These are phyloP conservation scores for Calycina marina DNA, from an alignment of 2,329 filamentous ascomycete genomes.

Conservation along the genomic window DNA sequence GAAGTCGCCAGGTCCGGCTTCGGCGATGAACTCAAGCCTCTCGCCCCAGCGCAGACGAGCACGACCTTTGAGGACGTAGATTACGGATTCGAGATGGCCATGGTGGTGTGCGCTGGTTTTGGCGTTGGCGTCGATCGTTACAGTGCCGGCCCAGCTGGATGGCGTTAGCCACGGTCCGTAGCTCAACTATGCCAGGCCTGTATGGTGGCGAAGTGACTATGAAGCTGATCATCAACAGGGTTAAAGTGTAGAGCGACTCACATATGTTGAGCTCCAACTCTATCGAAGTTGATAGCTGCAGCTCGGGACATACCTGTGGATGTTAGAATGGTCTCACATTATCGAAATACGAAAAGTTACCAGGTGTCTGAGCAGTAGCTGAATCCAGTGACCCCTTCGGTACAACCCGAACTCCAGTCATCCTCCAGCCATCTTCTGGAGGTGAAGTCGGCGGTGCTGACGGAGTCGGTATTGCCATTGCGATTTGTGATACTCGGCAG, in stretches of 20 bases:
- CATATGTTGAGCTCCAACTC: slow-evolving; percentile 29
- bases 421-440: slow-evolving; percentile 23
- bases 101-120: slow-evolving; percentile 31
- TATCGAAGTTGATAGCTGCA: slow-evolving; percentile 29
- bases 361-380: slow-evolving; percentile 29
- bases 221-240: too few relatives aligned
- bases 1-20: slow-evolving; percentile 31
- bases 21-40: slow-evolving; percentile 29
- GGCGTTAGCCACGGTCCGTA: too few relatives aligned
- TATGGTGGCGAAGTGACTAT: too few relatives aligned
- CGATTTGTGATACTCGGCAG: too few relatives aligned
- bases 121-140: slow-evolving; percentile 28
- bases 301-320: slow-evolving; percentile 25
- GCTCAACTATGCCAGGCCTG: too few relatives aligned
- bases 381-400: slow-evolving; percentile 26
- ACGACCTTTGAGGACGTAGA: slow-evolving; percentile 30
- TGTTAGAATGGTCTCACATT: background rate
- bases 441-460: background rate
- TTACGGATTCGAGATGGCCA: slow-evolving; percentile 30
- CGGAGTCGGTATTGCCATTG: background rate
- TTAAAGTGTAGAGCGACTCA: too few relatives aligned
- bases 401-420: slow-evolving; percentile 28
- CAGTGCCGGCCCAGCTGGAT: slow-evolving; percentile 31
- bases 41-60: slow-evolving; percentile 32
- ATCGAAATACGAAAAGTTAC: slow-evolving; percentile 7